Conservation (phyloP, 179 eudicot genomes). For the Nepenthes alata region DNA sequence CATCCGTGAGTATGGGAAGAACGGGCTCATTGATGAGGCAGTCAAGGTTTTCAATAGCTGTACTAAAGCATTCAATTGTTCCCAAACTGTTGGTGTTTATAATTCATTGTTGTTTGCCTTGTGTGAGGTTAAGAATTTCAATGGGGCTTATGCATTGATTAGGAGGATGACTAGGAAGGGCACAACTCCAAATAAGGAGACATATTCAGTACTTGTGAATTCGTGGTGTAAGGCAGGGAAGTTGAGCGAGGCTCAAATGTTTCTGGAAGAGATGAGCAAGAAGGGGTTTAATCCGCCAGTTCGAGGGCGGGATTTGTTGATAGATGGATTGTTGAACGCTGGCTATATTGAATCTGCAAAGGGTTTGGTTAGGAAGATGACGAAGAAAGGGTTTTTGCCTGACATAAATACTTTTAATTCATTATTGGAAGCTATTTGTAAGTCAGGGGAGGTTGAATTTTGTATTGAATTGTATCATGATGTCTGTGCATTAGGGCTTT, state of each 20-base stretch:
- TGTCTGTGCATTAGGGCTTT: conserved; percentile 59
- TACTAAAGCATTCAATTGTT: conserved; percentile 34
- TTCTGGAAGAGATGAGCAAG: conserved; percentile 82
- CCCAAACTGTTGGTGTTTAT: conserved; percentile 50
- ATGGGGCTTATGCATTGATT: conserved; percentile 80
- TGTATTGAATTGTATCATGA: conserved; percentile 54
- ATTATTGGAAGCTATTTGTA: conserved; percentile 54
- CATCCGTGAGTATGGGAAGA: conserved; percentile 65
- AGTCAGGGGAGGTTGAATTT: conserved; percentile 67
- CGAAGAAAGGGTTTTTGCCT: conserved; percentile 72
- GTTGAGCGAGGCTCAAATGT: conserved; percentile 66
- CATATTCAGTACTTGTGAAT: conserved; percentile 67
- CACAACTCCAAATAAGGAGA: conserved; percentile 53
- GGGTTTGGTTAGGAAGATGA: conserved; percentile 67
- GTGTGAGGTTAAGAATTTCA: conserved; percentile 73
- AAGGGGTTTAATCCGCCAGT: conserved; percentile 89
- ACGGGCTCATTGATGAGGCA: conserved; percentile 60
- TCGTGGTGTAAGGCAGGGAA: conserved; percentile 96
- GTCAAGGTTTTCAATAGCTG: conserved; percentile 65
- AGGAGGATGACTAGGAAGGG: conserved; percentile 79
- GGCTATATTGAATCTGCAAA: conserved; percentile 84
- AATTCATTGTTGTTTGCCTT: conserved; percentile 68
- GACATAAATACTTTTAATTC: conserved; percentile 76
- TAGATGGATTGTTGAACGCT: conserved; percentile 78
- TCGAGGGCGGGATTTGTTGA: conserved; percentile 75